Evolutionary conservation across 2,329 filamentous ascomycete genomes (phyloP).

Genomic region (Curvularia sp.): DNA sequence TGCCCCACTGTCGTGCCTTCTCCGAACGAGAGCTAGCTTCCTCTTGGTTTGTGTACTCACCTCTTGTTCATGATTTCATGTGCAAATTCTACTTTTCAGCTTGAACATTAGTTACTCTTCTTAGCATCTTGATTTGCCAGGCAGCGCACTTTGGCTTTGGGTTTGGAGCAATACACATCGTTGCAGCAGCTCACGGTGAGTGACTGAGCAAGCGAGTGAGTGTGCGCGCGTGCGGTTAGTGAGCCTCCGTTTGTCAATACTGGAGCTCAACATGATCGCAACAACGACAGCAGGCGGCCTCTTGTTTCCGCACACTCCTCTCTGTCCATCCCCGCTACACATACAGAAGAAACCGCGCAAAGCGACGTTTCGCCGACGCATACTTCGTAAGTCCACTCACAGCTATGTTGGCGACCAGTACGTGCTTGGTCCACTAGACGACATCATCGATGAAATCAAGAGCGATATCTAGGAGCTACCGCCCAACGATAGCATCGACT

Average conservation of each 20-base stretch:
- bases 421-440: conserved; percentile 40
- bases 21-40: neutral
- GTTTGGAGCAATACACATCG: neutral
- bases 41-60: neutral
- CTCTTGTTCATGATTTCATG: neutral
- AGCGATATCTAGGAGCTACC: conserved; percentile 38
- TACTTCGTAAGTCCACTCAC: conserved; percentile 34
- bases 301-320: conserved; percentile 23
- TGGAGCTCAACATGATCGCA: conserved; percentile 23
- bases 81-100: conserved; percentile 1
- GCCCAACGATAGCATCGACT: conserved; percentile 19
- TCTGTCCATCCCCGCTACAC: conserved; percentile 40
- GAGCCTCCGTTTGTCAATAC: conserved; percentile 14
- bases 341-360: conserved; percentile 41
- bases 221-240: conserved; percentile 15
- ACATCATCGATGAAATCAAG: conserved; percentile 47
- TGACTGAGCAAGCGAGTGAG: conserved; percentile 8
- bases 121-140: conserved; percentile 9
- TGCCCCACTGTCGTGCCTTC: conserved; percentile 9
- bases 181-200: conserved; percentile 12
- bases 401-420: conserved; percentile 13
- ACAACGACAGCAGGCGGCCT: conserved; percentile 17
- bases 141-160: neutral
- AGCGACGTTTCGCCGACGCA: conserved; percentile 36
- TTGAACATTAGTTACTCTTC: conserved; percentile 13